Percentiles rank a stretch among this genome's conserved stretches.
Evolutionary conservation across 352 stramenopile species (phyloP).

Genomic region (Phytophthora gonapodyides): DNA sequence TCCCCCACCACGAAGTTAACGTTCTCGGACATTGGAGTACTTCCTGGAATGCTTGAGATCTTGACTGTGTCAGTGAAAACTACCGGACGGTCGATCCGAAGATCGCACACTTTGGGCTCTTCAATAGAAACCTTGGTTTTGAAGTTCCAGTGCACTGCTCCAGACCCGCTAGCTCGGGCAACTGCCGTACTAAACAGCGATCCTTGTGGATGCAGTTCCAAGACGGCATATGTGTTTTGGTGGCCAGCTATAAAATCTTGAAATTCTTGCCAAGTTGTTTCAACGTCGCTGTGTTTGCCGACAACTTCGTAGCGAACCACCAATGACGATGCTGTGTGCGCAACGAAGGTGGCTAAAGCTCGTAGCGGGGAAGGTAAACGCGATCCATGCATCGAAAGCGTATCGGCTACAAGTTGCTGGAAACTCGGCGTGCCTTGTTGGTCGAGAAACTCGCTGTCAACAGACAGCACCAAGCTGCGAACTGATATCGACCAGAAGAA

Average conservation of each 20-base stretch:
- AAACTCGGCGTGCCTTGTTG: constrained; percentile 53
- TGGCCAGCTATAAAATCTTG: constrained; percentile 60
- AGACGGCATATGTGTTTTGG: constrained; percentile 64
- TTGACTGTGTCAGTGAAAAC: constrained; percentile 83
- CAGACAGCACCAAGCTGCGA: constrained; percentile 57
- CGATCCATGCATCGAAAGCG: constrained; percentile 28
- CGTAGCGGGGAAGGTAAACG: constrained; percentile 34
- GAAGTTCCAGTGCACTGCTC: constrained; percentile 67
- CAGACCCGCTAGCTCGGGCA: constrained; percentile 48
- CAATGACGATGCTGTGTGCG: constrained; percentile 60
- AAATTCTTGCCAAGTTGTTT: constrained; percentile 62
- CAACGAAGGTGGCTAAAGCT: constrained; percentile 51
- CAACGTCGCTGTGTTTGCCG: constrained; percentile 50
- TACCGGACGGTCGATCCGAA: constrained; percentile 66
- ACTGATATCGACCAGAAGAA: constrained; percentile 74
- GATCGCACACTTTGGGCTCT: constrained; percentile 53
- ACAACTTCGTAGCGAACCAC: constrained; percentile 66
- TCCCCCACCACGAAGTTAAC: constrained; percentile 56
- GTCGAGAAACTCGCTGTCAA: constrained; percentile 58
- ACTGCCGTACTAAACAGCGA: constrained; percentile 59
- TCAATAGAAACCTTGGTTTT: constrained; percentile 50
- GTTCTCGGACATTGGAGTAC: constrained; percentile 33
- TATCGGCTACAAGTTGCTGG: constrained; percentile 59
- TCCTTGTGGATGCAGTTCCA: constrained; percentile 73
- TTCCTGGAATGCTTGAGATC: constrained; percentile 50